Base-by-base conservation (phyloP, 805 yeast genomes). In the Grigorovia jiainica region DNA sequence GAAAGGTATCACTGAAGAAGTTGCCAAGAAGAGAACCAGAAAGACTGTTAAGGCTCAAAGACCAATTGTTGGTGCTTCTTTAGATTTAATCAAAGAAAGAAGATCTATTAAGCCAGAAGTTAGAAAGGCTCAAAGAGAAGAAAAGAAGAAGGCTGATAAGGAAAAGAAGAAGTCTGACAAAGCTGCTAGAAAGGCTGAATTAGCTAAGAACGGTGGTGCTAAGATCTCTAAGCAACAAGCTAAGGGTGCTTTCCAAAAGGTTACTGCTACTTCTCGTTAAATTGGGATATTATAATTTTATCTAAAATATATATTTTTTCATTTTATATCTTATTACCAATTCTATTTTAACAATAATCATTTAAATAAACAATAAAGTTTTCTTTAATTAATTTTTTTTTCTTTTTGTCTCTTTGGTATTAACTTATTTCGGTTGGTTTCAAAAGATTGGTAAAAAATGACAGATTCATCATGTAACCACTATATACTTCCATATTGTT, bases 1-100 rank as follows among this genome's bases (percentile, higher is more conserved):
- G 84, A 92, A 92, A 79, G 99, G 99, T 78, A 79, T 90, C 70
- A 81, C 96, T 66, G 99, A 92, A 80, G 98, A 92, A 78, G 86
- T 84, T 61, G 63, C 94, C 71, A 92, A 87, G 84, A 94, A 86
- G 83, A 86, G 95, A 76, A 58, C 92, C 61, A 90, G 96, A 81
- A 89, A 87, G 82, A 71, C 95, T 66, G 94, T 89, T 73, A 92
- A 92, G 84, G 79, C 84, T 73, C 97, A 89, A 78, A 92, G 98
- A 82, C 96, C 95, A 55, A 82, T 92, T 69, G 97, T 90, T 59
- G 98, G 99, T 81, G 98, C 97, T 69, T 86, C 98, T 65, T 78
- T 92, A 64, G 98, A 92, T 59, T 82, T 87, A 69, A 92, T 92
- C 78, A 90, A 86, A 76, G 95, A 90, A 79, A 87, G 95, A 82